Conservation (phyloP, 2,329 filamentous ascomycete species). For the Mycosphaerella arachidis region DNA sequence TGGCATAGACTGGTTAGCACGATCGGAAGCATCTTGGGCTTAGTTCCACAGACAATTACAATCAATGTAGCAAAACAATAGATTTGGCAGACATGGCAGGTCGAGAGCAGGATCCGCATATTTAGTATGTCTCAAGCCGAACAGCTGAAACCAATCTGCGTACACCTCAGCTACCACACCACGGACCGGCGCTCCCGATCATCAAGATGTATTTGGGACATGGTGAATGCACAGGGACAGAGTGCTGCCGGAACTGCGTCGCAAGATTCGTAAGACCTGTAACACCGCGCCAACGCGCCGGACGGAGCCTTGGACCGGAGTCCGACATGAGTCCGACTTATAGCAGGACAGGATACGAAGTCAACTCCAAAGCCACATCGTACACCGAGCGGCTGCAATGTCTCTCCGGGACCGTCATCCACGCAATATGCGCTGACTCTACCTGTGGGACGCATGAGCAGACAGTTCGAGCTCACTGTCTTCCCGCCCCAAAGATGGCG, state of each 20-base stretch:
- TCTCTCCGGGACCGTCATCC: not conserved
- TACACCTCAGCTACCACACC: no score
- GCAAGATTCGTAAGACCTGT: no score
- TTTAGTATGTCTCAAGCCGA: no score
- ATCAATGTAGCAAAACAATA: no score
- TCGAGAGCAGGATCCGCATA: no score
- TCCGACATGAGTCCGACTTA: not conserved
- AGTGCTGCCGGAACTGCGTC: not conserved
- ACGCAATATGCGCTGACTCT: not conserved
- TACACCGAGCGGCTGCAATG: not conserved
- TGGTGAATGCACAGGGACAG: not conserved
- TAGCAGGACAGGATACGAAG: not conserved
- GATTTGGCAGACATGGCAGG: no score
- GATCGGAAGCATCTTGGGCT: no score
- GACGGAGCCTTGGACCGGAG: not conserved
- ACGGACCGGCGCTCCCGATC: no score
- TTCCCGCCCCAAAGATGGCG: not conserved
- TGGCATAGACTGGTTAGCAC: not conserved
- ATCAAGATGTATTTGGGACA: no score
- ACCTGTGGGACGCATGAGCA: not conserved
- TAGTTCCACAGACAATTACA: no score
- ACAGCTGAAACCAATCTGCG: no score
- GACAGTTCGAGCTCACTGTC: not conserved
- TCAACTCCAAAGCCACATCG: not conserved
- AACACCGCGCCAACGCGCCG: not conserved